These are phyloP conservation scores for Fusarium liriodendri DNA, from an alignment of 2,329 filamentous ascomycete genomes.

Conservation along the genomic window DNA sequence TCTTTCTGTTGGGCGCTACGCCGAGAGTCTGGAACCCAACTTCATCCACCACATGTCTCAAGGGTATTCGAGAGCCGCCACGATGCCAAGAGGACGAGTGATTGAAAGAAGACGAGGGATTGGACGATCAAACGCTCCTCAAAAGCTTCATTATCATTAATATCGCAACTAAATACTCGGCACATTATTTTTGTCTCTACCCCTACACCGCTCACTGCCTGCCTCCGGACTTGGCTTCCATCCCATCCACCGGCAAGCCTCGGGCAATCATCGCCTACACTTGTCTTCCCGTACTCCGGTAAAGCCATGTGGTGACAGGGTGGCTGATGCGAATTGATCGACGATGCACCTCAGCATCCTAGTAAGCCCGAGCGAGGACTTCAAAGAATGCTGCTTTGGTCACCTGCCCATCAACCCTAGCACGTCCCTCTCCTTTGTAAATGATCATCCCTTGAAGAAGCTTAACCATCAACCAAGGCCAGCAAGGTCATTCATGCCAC, in stretches of 20 bases:
- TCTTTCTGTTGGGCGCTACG: not conserved
- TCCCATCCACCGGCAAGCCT: slow-evolving; percentile 1
- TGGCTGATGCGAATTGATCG: slow-evolving; percentile 23
- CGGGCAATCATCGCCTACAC: slow-evolving; percentile 11
- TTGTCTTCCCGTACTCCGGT: slow-evolving; percentile 3
- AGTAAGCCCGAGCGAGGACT: not conserved
- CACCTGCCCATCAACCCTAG: not conserved
- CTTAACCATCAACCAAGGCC: not conserved
- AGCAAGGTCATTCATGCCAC: not conserved
- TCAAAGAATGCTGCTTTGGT: not conserved
- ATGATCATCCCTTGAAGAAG: not conserved
- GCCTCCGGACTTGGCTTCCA: not conserved
- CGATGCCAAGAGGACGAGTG: not conserved
- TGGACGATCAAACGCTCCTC: slow-evolving; percentile 1
- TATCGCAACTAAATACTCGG: not conserved
- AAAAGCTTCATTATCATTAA: slow-evolving; percentile 3
- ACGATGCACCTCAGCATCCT: slow-evolving; percentile 15
- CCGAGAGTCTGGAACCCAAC: slow-evolving; percentile 10
- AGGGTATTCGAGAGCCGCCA: not conserved
- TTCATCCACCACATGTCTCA: slow-evolving; percentile 18
- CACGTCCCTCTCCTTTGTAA: not conserved
- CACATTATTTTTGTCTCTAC: not conserved
- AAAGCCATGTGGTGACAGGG: slow-evolving; percentile 6
- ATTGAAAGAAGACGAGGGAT: slow-evolving; percentile 2
- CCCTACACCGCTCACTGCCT: slow-evolving; percentile 13